Evolutionary conservation across 495 filamentous ascomycete species (phyloP).

Genomic region (Tuber aestivum): DNA sequence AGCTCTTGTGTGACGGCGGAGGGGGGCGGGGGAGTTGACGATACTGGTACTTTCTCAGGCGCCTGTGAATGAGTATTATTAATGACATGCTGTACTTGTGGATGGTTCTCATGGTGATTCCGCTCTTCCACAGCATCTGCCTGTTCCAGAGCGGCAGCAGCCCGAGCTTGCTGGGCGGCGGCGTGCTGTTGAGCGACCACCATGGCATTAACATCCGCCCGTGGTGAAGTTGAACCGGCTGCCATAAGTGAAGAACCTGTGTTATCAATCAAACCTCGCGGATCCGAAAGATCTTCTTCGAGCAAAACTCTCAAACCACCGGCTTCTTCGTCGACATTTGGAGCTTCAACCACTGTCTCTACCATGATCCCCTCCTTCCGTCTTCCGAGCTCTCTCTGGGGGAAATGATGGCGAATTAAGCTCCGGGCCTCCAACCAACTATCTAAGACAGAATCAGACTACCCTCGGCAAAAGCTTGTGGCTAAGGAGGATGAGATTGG

Average conservation of each 20-base stretch:
- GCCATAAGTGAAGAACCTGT: slow-evolving; percentile 26
- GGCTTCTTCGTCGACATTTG: slow-evolving; percentile 27
- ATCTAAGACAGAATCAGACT: neutral
- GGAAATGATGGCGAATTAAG: slow-evolving; percentile 20
- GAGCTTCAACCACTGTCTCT: slow-evolving; percentile 33
- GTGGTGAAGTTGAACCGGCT: slow-evolving; percentile 13
- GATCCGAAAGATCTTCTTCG: slow-evolving; percentile 32
- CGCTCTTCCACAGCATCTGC: slow-evolving; percentile 34
- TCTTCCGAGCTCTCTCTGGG: slow-evolving; percentile 12
- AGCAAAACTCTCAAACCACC: slow-evolving; percentile 32
- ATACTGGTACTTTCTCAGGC: slow-evolving; percentile 25
- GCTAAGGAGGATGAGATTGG: slow-evolving; percentile 2
- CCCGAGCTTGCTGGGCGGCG: slow-evolving; percentile 37
- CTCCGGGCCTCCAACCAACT: slow-evolving; percentile 17
- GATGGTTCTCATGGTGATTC: slow-evolving; percentile 24
- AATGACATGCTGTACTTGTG: slow-evolving; percentile 25
- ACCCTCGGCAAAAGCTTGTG: neutral
- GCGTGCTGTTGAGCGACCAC: slow-evolving; percentile 38
- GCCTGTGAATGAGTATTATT: slow-evolving; percentile 18
- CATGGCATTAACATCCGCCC: slow-evolving; percentile 31
- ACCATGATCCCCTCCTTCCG: slow-evolving; percentile 24
- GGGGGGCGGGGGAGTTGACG: slow-evolving; percentile 14
- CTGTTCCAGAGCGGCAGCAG: slow-evolving; percentile 38
- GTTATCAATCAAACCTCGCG: slow-evolving; percentile 6
- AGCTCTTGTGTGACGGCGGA: slow-evolving; percentile 19